These are phyloP conservation scores for Saccharomyces mikatae DNA, from an alignment of 805 yeast species.

Conservation along the genomic window DNA sequence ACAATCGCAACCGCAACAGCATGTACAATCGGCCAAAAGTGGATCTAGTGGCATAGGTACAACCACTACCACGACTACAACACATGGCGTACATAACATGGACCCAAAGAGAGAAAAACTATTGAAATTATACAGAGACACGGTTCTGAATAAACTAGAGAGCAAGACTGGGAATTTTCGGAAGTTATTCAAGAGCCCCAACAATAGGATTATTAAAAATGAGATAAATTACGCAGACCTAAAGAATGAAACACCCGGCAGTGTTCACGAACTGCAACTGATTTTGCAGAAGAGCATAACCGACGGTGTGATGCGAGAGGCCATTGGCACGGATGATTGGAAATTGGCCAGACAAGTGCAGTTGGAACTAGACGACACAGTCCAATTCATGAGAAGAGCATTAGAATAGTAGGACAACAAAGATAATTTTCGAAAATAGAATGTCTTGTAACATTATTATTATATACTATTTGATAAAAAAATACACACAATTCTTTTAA, in stretches of 20 bases:
- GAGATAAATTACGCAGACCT: constrained; percentile 15
- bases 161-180: constrained; percentile 19
- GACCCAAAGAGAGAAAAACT: constrained; percentile 27
- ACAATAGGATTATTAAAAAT: constrained; percentile 7
- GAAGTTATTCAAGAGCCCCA: constrained; percentile 10
- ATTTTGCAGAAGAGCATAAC: constrained; percentile 26
- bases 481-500: not conserved
- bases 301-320: constrained; percentile 23
- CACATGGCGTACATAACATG: not conserved
- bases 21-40: not conserved
- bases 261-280: constrained; percentile 27
- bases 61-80: constrained; percentile 1
- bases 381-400: constrained; percentile 30
- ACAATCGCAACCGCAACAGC: too few species aligned
- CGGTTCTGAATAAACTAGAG: constrained; percentile 27
- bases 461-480: not conserved
- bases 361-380: constrained; percentile 28
- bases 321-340: constrained; percentile 20
- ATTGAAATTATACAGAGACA: constrained; percentile 26
- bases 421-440: not conserved
- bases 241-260: constrained; percentile 21
- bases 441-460: not conserved
- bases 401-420: constrained; percentile 11
- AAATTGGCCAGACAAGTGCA: constrained; percentile 23
- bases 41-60: constrained; percentile 1